phyloP scores from a whole-genome alignment of 495 filamentous ascomycete species.

The Talaromyces trachyspermus region DNA sequence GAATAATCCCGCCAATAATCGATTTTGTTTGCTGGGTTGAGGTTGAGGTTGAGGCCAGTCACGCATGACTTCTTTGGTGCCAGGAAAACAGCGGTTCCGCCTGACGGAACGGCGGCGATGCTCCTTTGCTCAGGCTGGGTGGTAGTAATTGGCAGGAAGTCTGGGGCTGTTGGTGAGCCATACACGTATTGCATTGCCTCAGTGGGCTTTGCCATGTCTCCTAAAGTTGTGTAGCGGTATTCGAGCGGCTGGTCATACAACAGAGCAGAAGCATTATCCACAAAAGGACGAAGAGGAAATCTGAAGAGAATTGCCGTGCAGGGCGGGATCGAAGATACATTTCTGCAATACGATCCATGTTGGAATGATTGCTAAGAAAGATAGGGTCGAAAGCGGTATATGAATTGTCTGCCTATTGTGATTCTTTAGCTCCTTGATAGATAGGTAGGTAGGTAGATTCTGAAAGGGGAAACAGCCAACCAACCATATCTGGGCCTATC shows the following conservation, averaged over 20 bases:
- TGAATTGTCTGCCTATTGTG: conserved; percentile 12
- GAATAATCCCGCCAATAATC: neutral
- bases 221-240: conserved; percentile 12
- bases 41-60: neutral
- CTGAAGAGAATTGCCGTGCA: conserved; percentile 8
- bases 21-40: neutral
- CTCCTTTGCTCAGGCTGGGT: neutral
- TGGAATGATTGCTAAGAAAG: conserved; percentile 11
- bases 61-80: neutral
- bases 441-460: too few species aligned
- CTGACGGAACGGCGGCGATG: neutral
- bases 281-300: conserved; percentile 12
- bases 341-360: conserved; percentile 13
- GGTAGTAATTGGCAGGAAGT: neutral
- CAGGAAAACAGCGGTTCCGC: neutral
- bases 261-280: neutral
- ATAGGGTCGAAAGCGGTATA: conserved; percentile 14
- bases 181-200: conserved; percentile 9
- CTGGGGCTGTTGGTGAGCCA: conserved; percentile 7
- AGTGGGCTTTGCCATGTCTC: conserved; percentile 11
- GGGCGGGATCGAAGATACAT: conserved; percentile 8
- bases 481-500: conserved; percentile 11
- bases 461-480: neutral
- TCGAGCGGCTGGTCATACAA: conserved; percentile 4
- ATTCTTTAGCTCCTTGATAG: neutral